Base-by-base conservation (phyloP, 2,329 filamentous ascomycete species). In the Aspergillus luchuensis region DNA sequence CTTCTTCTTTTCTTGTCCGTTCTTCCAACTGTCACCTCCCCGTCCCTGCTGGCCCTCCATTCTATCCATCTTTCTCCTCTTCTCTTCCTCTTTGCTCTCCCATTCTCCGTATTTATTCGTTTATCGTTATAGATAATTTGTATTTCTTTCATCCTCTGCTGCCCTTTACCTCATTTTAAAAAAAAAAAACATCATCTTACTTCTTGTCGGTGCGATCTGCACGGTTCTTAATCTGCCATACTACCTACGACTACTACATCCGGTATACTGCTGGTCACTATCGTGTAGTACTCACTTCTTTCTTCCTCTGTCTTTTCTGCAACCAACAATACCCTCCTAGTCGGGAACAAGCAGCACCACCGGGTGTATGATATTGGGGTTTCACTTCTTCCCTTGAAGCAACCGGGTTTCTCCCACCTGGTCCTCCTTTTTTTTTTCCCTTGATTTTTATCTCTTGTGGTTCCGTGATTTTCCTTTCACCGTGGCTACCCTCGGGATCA, bases 401-500 rank as follows among this genome's bases (percentile, higher is more conserved):
- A 38, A 41, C 52, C 62, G 45, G 33, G 33, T 36, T 6, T 36
- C 33, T 36, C 33, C 11, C 33, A 36, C 33, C 33, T 36, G 33
- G 33, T 36, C 33, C 33, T 36, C 33, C 28, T 33, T 36, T 36
- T 33, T 36, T 36, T 19, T 13, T 60, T 43, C 55, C 53, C 53
- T 10, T 57, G 38, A 3, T n/a, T 50, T 56, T 57, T 50, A 53
- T 55, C 59, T 55, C 28, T 45, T 15, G 25, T 28, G 52, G 38
- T 57, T 57, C 51, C 54, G 52, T 62, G 19, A 47, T 43, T 54
- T 49, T 54, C 41, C 63, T 52, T 66, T 69, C 75, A 77, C 63
- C 72, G 73, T 78, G 76, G 77, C 76, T 74, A 74, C 74, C 63
- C 69, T 78, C 60, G 75, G 72, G 63, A 71, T 75, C 66, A 74